Base-by-base conservation (phyloP, 495 filamentous ascomycete genomes). In the Penicillium cosmopolitanum region DNA sequence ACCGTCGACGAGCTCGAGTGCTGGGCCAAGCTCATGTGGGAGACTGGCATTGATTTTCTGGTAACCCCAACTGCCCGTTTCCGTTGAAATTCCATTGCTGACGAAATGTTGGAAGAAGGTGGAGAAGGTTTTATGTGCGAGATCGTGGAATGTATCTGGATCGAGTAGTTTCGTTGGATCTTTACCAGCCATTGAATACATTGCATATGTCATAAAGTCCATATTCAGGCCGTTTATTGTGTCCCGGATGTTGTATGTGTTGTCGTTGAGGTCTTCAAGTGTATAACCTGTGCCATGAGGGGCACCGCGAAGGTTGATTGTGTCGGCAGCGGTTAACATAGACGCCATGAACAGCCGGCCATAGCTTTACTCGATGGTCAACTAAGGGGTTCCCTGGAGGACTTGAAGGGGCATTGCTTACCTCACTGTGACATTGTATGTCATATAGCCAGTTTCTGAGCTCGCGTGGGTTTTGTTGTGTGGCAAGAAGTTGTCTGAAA, bases 71-170 rank as follows among this genome's bases (percentile, higher is more conserved):
- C 71, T 64, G 0, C 64, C 71, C n/a, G 46, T 68, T 25, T 55
- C 43, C 19, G 60, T 34, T 15, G 62, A 64, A 13, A 73, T 44
- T 18, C 74, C 66, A 18, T 56, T 66, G 50, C 63, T 66, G 16
- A 69, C 71, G 38, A 69, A 77, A 16, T 78, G 71, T 42, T 77
- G 73, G 60, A 78, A 78, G 56, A 77, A 72, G 1, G 66, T 66
- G 0, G 66, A 53, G 62, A 71, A 78, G 4, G 72, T 69, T 13
- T 65, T 59, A 9, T 69, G 58, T 4, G 73, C 65, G 4, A 70
- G 65, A 2, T 42, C 35, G 12, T 47, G 12, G 16, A 67, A 70
- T 10, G 21, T 67, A 4, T 57, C 44, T 15, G 34, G 35, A 23
- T 78, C 58, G 4, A 72, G 54, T 3, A 78, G 63, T 0, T 66